These are phyloP conservation scores for Coemansia sp. DNA, from an alignment of 192 early-diverging fungal genomes.

Conservation along the genomic window DNA sequence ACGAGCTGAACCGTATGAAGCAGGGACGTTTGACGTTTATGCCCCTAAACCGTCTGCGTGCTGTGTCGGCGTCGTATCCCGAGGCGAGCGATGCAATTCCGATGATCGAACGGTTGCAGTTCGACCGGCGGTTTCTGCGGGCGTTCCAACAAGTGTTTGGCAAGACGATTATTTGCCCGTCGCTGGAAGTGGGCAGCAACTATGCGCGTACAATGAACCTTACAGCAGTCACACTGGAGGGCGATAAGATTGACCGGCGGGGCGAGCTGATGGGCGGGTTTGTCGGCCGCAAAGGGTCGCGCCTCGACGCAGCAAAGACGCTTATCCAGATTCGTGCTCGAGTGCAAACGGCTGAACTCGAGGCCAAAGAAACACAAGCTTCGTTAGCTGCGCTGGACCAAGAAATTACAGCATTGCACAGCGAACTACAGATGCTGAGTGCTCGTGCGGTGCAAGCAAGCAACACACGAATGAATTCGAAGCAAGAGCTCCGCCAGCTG, in stretches of 20 bases:
- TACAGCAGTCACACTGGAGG: slow-evolving; percentile 87
- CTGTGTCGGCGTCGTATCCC: slow-evolving; percentile 61
- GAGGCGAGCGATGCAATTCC: slow-evolving; percentile 73
- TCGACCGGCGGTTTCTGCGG: slow-evolving; percentile 64
- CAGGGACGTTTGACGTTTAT: slow-evolving; percentile 92
- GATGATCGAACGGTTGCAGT: slow-evolving; percentile 77
- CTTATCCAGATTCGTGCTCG: slow-evolving; percentile 44
- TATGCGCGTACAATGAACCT: slow-evolving; percentile 77
- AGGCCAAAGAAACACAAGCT: slow-evolving; percentile 30
- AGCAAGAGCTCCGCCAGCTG: slow-evolving; percentile 59
- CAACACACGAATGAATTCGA: slow-evolving; percentile 60
- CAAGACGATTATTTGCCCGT: slow-evolving; percentile 82
- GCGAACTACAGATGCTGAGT: slow-evolving; percentile 58
- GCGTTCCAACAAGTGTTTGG: slow-evolving; percentile 94
- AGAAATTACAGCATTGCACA: slow-evolving; percentile 60
- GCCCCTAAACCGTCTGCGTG: slow-evolving; percentile 86
- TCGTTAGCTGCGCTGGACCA: slow-evolving; percentile 56
- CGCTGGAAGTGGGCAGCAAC: slow-evolving; percentile 74
- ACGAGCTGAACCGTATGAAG: slow-evolving; percentile 53
- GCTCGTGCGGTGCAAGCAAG: slow-evolving; percentile 55
- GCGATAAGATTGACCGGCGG: slow-evolving; percentile 89
- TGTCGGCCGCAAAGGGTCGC: slow-evolving; percentile 68
- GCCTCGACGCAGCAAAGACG: slow-evolving; percentile 70
- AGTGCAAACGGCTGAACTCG: slow-evolving; percentile 18
- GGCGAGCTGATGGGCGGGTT: slow-evolving; percentile 93